Evolutionary conservation across 1,139 yeast species (phyloP), one percentile per base, ranked within the genome.

Genomic region (Hansenula anomala): DNA sequence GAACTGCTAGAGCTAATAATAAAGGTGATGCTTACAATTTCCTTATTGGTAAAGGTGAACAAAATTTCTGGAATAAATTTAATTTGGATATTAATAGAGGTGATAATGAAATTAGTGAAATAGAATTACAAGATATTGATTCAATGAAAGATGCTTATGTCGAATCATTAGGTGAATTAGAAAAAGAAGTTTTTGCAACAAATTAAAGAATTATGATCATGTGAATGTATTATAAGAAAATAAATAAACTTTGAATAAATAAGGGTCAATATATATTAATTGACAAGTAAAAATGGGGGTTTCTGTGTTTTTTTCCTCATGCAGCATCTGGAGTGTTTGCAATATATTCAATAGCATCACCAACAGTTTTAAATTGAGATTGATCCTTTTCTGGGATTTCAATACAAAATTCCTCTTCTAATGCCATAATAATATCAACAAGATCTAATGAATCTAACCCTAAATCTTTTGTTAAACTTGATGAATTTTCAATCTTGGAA

Each of bases 1-100:
- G 98, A 67, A 90, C 97, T 0, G 97, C 97, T 1, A 78, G 98
- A 63, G 98, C 97, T 2, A 81, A 84, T 40, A 75, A 80, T 36
- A 36, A 51, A 0, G 99, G 99, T 55, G 67, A 69, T 37, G 95
- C 96, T 0, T 75, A 78, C 55, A 82, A 76, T 40, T 58, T 89
- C 30, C 69, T 80, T 18, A 71, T 80, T 42, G 95, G 96, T 23
- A 78, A 75, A 43, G 90, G 89, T 40, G 97, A 89, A 50, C 67
- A 66, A 40, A 78, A 71, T 50, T 65, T 60, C 46, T 86, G 89
- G 80, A 77, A 77, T 52, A 67, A 69, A 48, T 70, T 63, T 36
- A 73, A 75, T 52, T 63, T 60, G 42, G 67, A 56, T 51, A 59
- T 64, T 29, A 58, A 59, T 37, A 58, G 69, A 48, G 54, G 52